Base-by-base conservation (phyloP, 345 rosid genomes). In the Syzygium aromaticum region DNA sequence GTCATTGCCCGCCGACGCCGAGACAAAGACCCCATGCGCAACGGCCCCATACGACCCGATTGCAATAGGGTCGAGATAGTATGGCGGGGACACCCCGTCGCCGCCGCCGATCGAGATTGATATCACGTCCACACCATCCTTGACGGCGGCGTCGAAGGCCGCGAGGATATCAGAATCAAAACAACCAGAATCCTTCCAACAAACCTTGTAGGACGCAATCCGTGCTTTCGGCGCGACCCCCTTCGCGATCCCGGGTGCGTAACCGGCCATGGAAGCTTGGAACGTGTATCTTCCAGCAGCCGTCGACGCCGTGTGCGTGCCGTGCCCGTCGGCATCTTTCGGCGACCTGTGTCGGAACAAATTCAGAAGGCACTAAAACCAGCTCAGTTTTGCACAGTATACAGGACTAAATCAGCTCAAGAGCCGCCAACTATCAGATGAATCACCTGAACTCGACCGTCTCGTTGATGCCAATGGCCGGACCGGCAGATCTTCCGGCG, bases 191-290 rank as follows among this genome's bases (percentile, higher is more conserved):
- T 93, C 89, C 91, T 95, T 97, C 99, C 98, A 97, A 28, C 99
- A 97, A 3, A 96, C 95, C 78, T 95, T 97, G 86, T 97, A 97
- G 5, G 87, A 93, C 11, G 98, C 97, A 30, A 96, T 86, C 28
- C 98, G 90, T 46, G 98, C 96, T 84, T 96, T 96, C 12, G 97
- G 97, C 6, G 99, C 98, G 9, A 97, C 98, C 1, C 98, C 99
- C 87, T 96, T 97, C 0, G 99, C 98, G 14, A 96, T 89, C 15
- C 98, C 98, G 1, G 89, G 15, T 13, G 99, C 98, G 84, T 94
- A 97, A 8, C 98, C 99, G 25, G 90, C 90, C 97, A 97, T 94
- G 86, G 95, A 96, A 9, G 96, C 97, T 0, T 88, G 87, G 87
- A 95, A 96, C 4, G 95, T 84, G 89, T 95, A 77, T 84, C 98